Base-by-base conservation (phyloP, 75 land plant genomes). In the Picea glauca region DNA sequence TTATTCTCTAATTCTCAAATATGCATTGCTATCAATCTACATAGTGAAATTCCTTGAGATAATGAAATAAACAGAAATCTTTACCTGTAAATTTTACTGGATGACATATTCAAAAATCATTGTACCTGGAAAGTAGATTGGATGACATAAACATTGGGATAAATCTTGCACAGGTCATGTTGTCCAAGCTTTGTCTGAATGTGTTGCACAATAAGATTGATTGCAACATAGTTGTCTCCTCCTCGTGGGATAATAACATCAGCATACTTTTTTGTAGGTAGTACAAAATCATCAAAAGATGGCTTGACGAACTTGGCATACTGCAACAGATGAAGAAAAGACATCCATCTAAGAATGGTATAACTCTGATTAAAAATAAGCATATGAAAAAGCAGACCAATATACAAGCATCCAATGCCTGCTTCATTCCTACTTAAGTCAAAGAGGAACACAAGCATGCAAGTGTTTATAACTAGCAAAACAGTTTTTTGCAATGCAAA, bases 221-320 rank as follows among this genome's bases (percentile, higher is more conserved):
- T 90, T 11, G 99, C 99, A 21, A 96, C 99, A 82, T 96, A 98
- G 77, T 96, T 96, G 78, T 94, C 98, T 74, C 95, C 99, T 77
- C 99, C 99, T 1, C 99, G 87, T 11, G 99, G 99, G 58, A 96
- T 92, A 76, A 96, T 94, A 23, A 96, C 98, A 88, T 96, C 99
- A 78, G 99, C 99, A 88, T 92, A 96, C 76, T 96, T 96, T 80
- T 96, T 96, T 56, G 99, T 82, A 79, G 99, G 99, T 76, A 94
- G 84, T 68, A 96, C 88, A 84, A 96, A 96, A 83, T 96, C 99
- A 84, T 96, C 99, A 89, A 96, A 96, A 70, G 99, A 91, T 58
- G 99, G 99, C 77, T 96, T 96, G 38, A 96, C 99, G 88, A 96
- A 96, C 77, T 91, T 94, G 21, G 96, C 99, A 84, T 96, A 96